A percentile compares a stretch with the other conserved stretches of the same genome.
These are phyloP conservation scores for Tylopilus rubrobrunneus DNA, from an alignment of 768 basidiomycete genomes.

Conservation along the genomic window DNA sequence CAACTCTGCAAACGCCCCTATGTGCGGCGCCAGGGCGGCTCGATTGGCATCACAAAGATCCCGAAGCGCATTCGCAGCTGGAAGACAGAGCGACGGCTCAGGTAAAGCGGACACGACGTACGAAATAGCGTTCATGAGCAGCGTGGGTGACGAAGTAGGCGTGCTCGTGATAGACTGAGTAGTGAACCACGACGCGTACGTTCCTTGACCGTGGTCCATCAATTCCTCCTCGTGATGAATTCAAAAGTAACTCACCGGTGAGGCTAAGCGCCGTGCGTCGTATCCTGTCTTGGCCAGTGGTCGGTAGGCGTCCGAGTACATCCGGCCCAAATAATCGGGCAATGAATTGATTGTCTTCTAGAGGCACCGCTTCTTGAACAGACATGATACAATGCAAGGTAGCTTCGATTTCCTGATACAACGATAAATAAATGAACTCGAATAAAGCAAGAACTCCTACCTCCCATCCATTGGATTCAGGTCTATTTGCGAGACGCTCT, in stretches of 20 bases:
- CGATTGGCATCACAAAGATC: conserved; percentile 90
- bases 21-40: conserved; percentile 76
- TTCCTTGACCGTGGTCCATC: conserved; percentile 38
- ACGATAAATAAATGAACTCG: not conserved
- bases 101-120: conserved; percentile 71
- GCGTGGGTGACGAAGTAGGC: conserved; percentile 32
- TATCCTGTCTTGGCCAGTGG: conserved; percentile 57
- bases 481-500: conserved; percentile 45
- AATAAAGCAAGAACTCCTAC: conserved; percentile 34
- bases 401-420: conserved; percentile 74
- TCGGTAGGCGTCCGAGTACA: conserved; percentile 66
- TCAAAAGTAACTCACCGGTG: conserved; percentile 53
- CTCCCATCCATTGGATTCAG: conserved; percentile 66
- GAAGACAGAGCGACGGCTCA: conserved; percentile 58
- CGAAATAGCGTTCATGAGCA: conserved; percentile 61
- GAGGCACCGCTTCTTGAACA: conserved; percentile 80
- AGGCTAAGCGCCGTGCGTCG: conserved; percentile 71
- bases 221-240: not conserved
- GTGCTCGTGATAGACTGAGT: conserved; percentile 37
- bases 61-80: conserved; percentile 78
- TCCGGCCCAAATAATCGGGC: conserved; percentile 66
- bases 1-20: conserved; percentile 78
- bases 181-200: conserved; percentile 80
- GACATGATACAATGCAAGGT: conserved; percentile 83
- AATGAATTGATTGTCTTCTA: conserved; percentile 52